Evolutionary conservation across 495 filamentous ascomycete species (phyloP).

Genomic region (Penicillium flavigenum): DNA sequence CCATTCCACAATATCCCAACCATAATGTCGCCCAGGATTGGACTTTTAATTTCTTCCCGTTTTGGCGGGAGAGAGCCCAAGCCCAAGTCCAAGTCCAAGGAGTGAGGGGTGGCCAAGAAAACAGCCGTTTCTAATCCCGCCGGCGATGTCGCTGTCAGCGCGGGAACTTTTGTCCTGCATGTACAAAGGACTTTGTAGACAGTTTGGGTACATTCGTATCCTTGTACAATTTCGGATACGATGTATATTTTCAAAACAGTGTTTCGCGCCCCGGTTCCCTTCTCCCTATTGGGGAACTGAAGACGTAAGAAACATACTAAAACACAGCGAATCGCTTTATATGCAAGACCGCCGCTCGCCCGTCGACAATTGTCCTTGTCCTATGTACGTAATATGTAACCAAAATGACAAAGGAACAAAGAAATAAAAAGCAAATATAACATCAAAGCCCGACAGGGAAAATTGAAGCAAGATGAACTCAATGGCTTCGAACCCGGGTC

Average conservation of each 20-base stretch:
- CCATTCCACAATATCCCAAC: constrained; percentile 15
- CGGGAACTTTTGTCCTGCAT: constrained; percentile 13
- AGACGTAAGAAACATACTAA: not conserved
- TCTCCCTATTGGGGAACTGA: not conserved
- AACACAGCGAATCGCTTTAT: not conserved
- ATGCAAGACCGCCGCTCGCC: not conserved
- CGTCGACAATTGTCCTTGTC: not conserved
- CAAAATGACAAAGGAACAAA: not conserved
- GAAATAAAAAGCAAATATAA: not conserved
- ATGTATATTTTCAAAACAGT: not conserved
- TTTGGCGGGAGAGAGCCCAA: not conserved
- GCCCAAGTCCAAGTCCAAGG: not conserved
- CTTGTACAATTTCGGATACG: not conserved
- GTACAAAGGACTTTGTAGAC: not conserved
- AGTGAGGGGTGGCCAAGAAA: constrained; percentile 13
- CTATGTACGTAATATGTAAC: not conserved
- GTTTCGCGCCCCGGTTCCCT: not conserved
- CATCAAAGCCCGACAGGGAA: not conserved
- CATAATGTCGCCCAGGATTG: constrained; percentile 1
- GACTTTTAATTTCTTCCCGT: not conserved
- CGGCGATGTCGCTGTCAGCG: constrained; percentile 3
- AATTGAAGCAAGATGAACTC: not conserved
- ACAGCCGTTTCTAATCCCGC: not conserved
- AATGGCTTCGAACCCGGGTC: not conserved
- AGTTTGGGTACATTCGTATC: not conserved